Evolutionary conservation across 176 grass and related monocot species (phyloP).

Genomic region (Thinopyrum elongatum): DNA sequence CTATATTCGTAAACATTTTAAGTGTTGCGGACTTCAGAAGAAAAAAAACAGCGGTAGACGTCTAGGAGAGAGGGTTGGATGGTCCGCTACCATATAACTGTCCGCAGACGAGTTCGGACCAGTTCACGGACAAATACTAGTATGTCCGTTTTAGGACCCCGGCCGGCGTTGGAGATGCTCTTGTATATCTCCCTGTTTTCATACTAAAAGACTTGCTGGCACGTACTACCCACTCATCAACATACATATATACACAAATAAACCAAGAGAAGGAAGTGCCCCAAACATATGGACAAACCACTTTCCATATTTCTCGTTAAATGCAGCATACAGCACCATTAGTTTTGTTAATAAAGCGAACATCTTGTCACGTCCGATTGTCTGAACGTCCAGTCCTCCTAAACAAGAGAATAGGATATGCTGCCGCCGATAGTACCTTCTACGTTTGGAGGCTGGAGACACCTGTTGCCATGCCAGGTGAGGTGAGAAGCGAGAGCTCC

Average conservation of each 20-base stretch:
- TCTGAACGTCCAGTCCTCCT: background rate
- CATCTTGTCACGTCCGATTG: slow-evolving; percentile 25
- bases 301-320: background rate
- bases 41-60: no score
- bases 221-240: background rate
- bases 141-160: no score
- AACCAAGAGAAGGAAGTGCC: background rate
- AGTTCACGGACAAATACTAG: no score
- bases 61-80: no score
- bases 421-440: background rate
- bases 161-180: no score
- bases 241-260: background rate
- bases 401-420: background rate
- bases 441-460: background rate
- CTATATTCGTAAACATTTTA: no score
- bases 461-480: background rate
- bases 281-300: background rate
- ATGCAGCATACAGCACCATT: background rate
- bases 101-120: no score
- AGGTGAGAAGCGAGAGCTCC: background rate
- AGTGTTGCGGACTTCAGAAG: no score
- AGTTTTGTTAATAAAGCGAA: background rate
- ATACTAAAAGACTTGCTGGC: slow-evolving; percentile 38
- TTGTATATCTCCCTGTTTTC: background rate
- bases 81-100: no score